phyloP scores from a whole-genome alignment of 192 early-diverging fungal genomes.

The Entomortierella lignicola region DNA sequence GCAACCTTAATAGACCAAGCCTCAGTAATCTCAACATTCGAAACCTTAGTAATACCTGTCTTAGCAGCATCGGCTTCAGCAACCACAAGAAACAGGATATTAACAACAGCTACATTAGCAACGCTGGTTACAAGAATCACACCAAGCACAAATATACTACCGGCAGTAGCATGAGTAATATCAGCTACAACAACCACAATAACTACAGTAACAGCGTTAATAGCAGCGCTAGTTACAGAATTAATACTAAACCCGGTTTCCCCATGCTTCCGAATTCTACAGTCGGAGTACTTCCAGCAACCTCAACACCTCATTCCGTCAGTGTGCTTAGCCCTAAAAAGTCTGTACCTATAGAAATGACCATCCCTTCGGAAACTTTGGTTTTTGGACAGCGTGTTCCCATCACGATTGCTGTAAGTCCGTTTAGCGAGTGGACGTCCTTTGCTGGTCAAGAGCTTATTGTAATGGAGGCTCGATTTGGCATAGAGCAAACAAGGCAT shows the following conservation, averaged over 20 bases:
- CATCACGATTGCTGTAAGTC: background rate
- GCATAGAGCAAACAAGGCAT: conserved; percentile 1
- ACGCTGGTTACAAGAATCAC: background rate
- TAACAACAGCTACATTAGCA: background rate
- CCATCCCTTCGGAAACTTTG: conserved; percentile 3
- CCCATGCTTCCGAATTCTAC: background rate
- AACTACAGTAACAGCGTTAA: background rate
- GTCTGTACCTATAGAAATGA: background rate
- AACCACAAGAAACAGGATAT: background rate
- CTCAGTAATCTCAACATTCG: background rate
- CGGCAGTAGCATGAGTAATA: background rate
- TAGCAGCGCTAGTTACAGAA: background rate
- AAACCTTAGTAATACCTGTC: background rate
- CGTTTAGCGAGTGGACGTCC: background rate
- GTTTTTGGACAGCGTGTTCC: conserved; percentile 9
- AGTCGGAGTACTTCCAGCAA: background rate
- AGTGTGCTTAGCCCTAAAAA: conserved; percentile 6
- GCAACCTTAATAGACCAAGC: background rate
- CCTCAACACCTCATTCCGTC: background rate
- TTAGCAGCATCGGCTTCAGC: background rate
- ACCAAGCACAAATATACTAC: background rate
- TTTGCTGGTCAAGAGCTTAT: conserved; percentile 10
- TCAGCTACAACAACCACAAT: background rate
- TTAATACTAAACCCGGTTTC: background rate
- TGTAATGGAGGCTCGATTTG: conserved; percentile 12